phyloP scores from a whole-genome alignment of 257 asterid species.

The Nicotiana tomentosiformis region DNA sequence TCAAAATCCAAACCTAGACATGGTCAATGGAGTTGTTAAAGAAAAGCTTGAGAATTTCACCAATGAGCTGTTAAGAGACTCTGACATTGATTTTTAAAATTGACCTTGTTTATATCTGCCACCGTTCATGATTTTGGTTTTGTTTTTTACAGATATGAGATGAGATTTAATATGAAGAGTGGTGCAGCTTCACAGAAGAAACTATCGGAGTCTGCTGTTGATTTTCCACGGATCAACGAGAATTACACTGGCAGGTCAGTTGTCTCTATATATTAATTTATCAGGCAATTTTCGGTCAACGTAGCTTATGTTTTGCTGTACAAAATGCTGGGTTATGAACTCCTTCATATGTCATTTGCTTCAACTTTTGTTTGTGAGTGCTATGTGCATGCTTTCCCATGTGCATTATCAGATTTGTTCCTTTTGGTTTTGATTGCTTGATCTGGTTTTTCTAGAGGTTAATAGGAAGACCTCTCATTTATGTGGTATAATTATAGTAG shows the following conservation, averaged over 20 bases:
- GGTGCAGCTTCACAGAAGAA: slow-evolving; percentile 84
- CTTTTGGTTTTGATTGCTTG: not conserved
- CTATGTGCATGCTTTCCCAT: not conserved
- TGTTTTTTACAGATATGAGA: slow-evolving; percentile 63
- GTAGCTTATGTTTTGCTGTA: not conserved
- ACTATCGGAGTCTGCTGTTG: slow-evolving; percentile 79
- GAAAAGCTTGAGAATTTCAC: slow-evolving; percentile 66
- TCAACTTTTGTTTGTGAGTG: not conserved
- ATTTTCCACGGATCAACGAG: slow-evolving; percentile 92
- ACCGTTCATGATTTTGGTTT: not conserved
- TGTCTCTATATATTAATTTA: slow-evolving; percentile 2
- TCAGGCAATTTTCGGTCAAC: not conserved
- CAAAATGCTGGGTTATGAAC: slow-evolving; percentile 1
- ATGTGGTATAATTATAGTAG: not conserved
- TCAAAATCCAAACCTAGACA: slow-evolving; percentile 67
- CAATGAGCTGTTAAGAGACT: slow-evolving; percentile 69
- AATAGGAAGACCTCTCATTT: not conserved
- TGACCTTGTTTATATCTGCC: not conserved
- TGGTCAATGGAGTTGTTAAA: slow-evolving; percentile 56
- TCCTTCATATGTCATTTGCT: not conserved
- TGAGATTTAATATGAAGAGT: slow-evolving; percentile 90
- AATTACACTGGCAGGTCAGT: slow-evolving; percentile 81
- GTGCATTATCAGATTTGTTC: not conserved
- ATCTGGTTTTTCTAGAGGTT: not conserved
- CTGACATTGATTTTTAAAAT: not conserved